Base-by-base conservation (phyloP, 306 rosid species). In the Cicer yamashitae region DNA sequence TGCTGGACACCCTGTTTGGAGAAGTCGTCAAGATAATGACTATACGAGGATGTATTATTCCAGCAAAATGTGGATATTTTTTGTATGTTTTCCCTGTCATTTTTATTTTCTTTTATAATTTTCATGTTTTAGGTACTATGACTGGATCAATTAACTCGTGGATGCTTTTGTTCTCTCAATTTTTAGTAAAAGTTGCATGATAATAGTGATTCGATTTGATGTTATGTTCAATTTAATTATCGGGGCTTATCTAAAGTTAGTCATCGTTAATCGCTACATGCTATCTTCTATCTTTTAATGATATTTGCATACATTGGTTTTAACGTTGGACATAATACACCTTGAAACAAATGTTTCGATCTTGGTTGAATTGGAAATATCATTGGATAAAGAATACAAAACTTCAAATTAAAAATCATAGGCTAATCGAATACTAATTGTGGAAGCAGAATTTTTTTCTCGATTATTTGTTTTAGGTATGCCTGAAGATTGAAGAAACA, bases 21-120 rank as follows among this genome's bases (percentile, higher is more conserved):
- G 87, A 80, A 74, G 82, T 82, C 70, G 81, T 84, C 74, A 80
- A 75, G 87, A 74, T 81, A 71, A 83, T 61, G 79, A 76, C 72
- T 80, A 39, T 77, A 84, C 51, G 78, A 74, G 71, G 84, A 82
- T 87, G 81, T 85, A 69, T 77, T 78, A 61, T 80, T 83, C 87
- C 88, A 79, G 86, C 91, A 18, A 86, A 78, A 59, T 83, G 90
- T 88, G 69, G 91, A 80, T 88, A 74, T 78, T 77, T 79, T 79
- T 78, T 48, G 62, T 72, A 65, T 64, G 58, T 65, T 77, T 81
- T 71, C 17, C 63, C 60, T 60, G 56, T 80, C 64, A 61, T 45
- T 18, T 45, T 6, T 43, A 7, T 44, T 66, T 18, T 61, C 81
- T 74, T 70, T 67, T 59, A 47, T 78, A 56, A 30, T 70, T 77